A percentile compares a stretch with the other conserved stretches of the same genome.
Evolutionary conservation across 345 rosid genomes (phyloP).

Genomic region (Dimocarpus longan): DNA sequence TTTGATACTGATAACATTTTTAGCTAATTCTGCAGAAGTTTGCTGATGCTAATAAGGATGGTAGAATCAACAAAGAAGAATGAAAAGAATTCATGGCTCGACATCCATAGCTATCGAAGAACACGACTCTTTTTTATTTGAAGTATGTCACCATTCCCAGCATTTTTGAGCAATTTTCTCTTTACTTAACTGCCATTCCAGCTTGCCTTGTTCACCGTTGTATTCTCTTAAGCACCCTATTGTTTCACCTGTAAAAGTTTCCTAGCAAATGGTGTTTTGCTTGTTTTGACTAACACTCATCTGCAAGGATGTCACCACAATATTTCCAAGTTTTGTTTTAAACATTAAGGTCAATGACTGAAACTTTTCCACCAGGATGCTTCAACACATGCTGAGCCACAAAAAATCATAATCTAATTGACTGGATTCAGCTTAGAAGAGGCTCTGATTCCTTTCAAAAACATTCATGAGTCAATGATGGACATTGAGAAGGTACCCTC

Average conservation of each 20-base stretch:
- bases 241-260: conserved; percentile 14
- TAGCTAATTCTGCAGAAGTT: conserved; percentile 52
- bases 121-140: conserved; percentile 79
- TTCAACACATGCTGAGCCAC: background rate
- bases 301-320: conserved; percentile 65
- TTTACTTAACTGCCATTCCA: background rate
- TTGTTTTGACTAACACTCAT: background rate
- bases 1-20: conserved; percentile 6
- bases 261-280: background rate
- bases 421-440: background rate
- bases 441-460: background rate
- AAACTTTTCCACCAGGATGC: conserved; percentile 3
- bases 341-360: conserved; percentile 60
- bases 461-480: background rate
- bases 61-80: conserved; percentile 62
- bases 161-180: background rate
- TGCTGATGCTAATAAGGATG: conserved; percentile 66
- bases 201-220: background rate
- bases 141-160: conserved; percentile 41
- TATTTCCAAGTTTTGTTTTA: conserved; percentile 69
- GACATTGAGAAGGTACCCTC: background rate
- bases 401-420: background rate
- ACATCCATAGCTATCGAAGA: conserved; percentile 64
- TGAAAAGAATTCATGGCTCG: conserved; percentile 62
- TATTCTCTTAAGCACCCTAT: background rate